phyloP scores from a whole-genome alignment of 176 grass and related monocot genomes.

The Bromus sterilis region DNA sequence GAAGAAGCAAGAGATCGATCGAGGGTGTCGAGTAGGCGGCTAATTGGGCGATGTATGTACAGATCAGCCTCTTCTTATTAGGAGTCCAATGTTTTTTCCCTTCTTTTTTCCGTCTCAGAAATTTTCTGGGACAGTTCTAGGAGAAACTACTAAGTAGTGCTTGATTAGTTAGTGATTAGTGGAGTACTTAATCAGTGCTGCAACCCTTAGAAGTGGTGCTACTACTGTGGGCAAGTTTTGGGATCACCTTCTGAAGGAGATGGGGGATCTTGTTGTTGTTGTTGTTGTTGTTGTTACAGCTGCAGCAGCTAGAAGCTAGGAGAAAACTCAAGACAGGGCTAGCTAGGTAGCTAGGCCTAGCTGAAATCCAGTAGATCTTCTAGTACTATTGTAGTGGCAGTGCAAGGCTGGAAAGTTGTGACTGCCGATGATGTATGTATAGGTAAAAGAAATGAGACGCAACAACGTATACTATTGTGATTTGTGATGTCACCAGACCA shows the following conservation, averaged over 20 bases:
- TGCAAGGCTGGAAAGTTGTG: slow-evolving; percentile 22
- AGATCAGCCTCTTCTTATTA: slow-evolving; percentile 28
- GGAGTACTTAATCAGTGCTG: slow-evolving; percentile 10
- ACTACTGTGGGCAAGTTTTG: slow-evolving; percentile 43
- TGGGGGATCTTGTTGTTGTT: slow-evolving; percentile 38
- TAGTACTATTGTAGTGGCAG: slow-evolving; percentile 33
- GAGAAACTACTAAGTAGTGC: background rate
- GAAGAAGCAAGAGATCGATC: slow-evolving; percentile 2
- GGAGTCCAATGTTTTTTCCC: background rate
- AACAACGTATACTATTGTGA: background rate
- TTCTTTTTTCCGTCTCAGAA: background rate
- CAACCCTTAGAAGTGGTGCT: slow-evolving; percentile 18
- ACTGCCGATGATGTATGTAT: slow-evolving; percentile 35
- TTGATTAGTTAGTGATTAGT: slow-evolving; percentile 28
- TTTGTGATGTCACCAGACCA: background rate
- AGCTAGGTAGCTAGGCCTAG: background rate
- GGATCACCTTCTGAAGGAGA: slow-evolving; percentile 33
- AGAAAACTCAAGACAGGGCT: background rate
- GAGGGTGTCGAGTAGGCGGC: background rate
- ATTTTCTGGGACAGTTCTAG: slow-evolving; percentile 11
- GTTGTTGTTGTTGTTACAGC: slow-evolving; percentile 12
- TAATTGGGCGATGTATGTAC: slow-evolving; percentile 35
- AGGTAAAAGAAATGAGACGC: slow-evolving; percentile 61
- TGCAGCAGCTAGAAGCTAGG: background rate
- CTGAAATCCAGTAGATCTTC: slow-evolving; percentile 50